Evolutionary conservation across 1,284 basidiomycete species (phyloP).

Genomic region (Melanopsichium pennsylvanicum): DNA sequence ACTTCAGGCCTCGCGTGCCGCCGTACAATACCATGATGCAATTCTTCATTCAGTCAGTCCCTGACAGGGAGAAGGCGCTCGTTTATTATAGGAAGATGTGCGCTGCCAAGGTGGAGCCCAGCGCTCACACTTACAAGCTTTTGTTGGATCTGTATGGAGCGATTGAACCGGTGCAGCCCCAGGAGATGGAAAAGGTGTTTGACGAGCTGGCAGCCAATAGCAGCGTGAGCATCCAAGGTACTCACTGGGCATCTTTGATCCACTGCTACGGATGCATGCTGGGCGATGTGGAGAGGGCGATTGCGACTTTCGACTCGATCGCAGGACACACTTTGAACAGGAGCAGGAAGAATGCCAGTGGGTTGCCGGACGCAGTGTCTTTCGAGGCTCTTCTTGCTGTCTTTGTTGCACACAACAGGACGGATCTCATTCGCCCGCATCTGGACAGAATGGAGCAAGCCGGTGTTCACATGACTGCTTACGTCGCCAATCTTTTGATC

Average conservation of each 20-base stretch:
- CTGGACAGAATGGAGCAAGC: constrained; percentile 73
- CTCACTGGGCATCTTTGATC: constrained; percentile 91
- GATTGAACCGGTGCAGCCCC: constrained; percentile 79
- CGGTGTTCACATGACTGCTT: constrained; percentile 88
- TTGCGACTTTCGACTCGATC: constrained; percentile 82
- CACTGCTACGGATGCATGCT: constrained; percentile 85
- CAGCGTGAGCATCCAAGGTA: constrained; percentile 75
- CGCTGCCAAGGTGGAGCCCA: constrained; percentile 71
- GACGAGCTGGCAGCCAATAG: constrained; percentile 71
- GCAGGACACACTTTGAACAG: constrained; percentile 67
- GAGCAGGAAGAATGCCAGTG: constrained; percentile 45
- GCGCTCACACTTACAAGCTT: constrained; percentile 69
- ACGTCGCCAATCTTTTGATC: constrained; percentile 92
- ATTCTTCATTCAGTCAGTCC: constrained; percentile 87
- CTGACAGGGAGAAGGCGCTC: constrained; percentile 72
- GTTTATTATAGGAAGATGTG: constrained; percentile 79
- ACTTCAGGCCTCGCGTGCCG: constrained; percentile 87
- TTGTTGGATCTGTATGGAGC: constrained; percentile 89
- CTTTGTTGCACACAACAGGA: constrained; percentile 78
- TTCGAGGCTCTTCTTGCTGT: constrained; percentile 93
- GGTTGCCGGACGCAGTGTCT: constrained; percentile 79
- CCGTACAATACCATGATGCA: constrained; percentile 99
- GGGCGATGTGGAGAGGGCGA: constrained; percentile 80
- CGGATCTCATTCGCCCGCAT: constrained; percentile 80
- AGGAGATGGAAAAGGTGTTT: constrained; percentile 79